Base-by-base conservation (phyloP, 2,329 filamentous ascomycete genomes). In the Didymella keratinophila region DNA sequence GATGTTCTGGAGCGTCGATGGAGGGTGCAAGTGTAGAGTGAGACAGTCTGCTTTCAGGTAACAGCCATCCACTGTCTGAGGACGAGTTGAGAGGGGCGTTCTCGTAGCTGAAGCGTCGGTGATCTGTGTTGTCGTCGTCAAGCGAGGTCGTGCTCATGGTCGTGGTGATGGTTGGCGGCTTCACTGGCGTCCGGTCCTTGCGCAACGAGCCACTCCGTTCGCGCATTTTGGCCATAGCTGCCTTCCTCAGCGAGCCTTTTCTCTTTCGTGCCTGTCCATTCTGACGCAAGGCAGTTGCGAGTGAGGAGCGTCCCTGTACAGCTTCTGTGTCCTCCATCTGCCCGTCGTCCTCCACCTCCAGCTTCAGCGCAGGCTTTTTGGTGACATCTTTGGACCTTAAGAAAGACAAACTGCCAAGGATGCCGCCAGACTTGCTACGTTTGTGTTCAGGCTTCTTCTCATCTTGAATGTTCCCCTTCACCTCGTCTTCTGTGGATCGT, bases 171-270 rank as follows among this genome's bases (percentile, higher is more conserved):
- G 56, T 58, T 14, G 67, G 51, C 36, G 58, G 53, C 34, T 68
- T 68, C 34, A 62, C 30, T 23, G 58, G 46, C 21, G 50, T 25
- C n/a, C 56, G 65, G 49, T 63, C 61, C 34, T 68, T 71, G 55
- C 66, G 68, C 32, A 71, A 56, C 27, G 71, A 71, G 62, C 70
- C 68, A 49, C 69, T 71, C 41, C 65, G 66, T 52, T 73, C 66
- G 25, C 64, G 62, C 64, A 71, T 67, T 64, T 89, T 89, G 62
- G 90, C 89, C 47, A 97, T 81, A 25, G 92, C 93, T 11, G 91
- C 92, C 78, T 97, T 97, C 59, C 93, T 86, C 74, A 97, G 81
- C 11, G 93, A 97, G 4, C 92, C 93, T 73, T 90, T 91, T 59
- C 93, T 86, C 68, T 88, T 88, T 54, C 92, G 83, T 30, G 68